Evolutionary conservation across 2,329 filamentous ascomycete species (phyloP).

Genomic region (Neonectria magnoliae): DNA sequence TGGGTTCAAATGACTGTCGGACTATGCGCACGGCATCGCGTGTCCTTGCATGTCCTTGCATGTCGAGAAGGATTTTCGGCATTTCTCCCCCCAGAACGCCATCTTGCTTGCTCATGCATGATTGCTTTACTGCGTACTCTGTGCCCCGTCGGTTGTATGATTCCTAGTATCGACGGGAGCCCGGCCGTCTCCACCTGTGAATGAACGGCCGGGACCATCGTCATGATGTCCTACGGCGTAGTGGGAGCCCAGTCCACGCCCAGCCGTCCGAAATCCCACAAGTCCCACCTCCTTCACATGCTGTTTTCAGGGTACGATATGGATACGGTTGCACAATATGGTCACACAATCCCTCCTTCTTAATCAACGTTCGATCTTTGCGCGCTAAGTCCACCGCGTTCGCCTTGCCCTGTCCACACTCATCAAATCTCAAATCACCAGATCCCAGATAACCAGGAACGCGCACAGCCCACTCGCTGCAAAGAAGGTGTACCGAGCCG

Average conservation of each 20-base stretch:
- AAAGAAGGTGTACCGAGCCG: conserved; percentile 82
- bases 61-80: conserved; percentile 20
- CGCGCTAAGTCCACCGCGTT: conserved; percentile 8
- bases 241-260: no score
- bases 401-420: conserved; percentile 14
- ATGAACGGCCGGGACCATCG: conserved; percentile 7
- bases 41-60: conserved; percentile 31
- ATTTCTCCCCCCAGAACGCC: conserved; percentile 23
- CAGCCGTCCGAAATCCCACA: background rate
- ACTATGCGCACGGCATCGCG: conserved; percentile 24
- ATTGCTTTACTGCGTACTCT: conserved; percentile 2
- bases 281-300: conserved; percentile 16
- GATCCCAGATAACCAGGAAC: conserved; percentile 81
- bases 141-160: conserved; percentile 23
- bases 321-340: conserved; percentile 12
- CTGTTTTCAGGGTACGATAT: conserved; percentile 17
- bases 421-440: conserved; percentile 60
- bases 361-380: conserved; percentile 10
- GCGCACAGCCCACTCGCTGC: conserved; percentile 79
- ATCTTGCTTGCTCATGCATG: conserved; percentile 27
- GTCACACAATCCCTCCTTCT: conserved; percentile 14
- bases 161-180: conserved; percentile 18
- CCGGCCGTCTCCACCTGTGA: conserved; percentile 22
- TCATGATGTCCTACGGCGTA: background rate
- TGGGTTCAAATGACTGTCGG: conserved; percentile 25